Percentiles rank a stretch among this genome's conserved stretches.
Evolutionary conservation across 441 rosid species (phyloP).

Genomic region (Mallotus japonicus): DNA sequence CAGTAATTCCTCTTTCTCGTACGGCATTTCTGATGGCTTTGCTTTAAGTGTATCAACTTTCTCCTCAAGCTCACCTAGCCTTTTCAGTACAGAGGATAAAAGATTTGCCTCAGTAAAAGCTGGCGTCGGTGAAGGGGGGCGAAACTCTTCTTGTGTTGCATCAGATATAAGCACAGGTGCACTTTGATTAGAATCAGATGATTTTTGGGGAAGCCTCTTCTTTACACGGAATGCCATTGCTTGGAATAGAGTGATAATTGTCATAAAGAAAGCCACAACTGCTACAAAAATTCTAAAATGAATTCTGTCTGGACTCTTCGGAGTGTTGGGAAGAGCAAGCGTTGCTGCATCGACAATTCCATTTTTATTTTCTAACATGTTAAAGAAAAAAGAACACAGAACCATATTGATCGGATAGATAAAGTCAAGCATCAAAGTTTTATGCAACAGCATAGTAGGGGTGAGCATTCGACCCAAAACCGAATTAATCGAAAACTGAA

Average conservation of each 20-base stretch:
- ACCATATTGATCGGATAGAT: not conserved
- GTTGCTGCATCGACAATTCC: slow-evolving; percentile 41
- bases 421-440: not conserved
- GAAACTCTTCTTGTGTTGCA: slow-evolving; percentile 44
- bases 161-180: slow-evolving; percentile 34
- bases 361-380: not conserved
- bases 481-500: not conserved
- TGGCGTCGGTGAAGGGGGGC: slow-evolving; percentile 63
- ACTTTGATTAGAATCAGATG: slow-evolving; percentile 32
- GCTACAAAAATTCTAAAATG: slow-evolving; percentile 39
- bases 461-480: too few relatives aligned
- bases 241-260: slow-evolving; percentile 48
- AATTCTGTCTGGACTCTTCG: slow-evolving; percentile 57
- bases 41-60: slow-evolving; percentile 81
- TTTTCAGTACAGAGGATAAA: slow-evolving; percentile 65
- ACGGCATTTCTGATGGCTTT: slow-evolving; percentile 92
- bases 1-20: slow-evolving; percentile 86
- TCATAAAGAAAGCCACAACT: slow-evolving; percentile 58
- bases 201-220: slow-evolving; percentile 47
- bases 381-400: not conserved
- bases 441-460: too few relatives aligned
- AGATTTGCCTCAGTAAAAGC: slow-evolving; percentile 56
- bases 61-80: slow-evolving; percentile 79
- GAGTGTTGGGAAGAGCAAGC: slow-evolving; percentile 37
- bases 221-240: slow-evolving; percentile 39